These are phyloP conservation scores for Aspergillus japonicus DNA, from an alignment of 2,329 filamentous ascomycete genomes.

Conservation along the genomic window DNA sequence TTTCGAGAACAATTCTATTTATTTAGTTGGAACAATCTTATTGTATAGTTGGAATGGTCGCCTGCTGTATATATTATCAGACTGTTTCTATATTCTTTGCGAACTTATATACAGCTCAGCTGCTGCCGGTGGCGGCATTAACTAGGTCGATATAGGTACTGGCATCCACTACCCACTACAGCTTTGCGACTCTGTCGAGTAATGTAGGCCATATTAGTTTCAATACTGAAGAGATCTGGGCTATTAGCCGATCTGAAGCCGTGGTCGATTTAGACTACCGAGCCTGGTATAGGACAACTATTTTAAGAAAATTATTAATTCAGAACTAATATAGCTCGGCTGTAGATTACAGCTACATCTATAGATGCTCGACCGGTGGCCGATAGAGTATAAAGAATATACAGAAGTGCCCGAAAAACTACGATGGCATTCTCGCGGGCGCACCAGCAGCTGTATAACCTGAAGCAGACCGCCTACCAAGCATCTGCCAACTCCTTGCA, in stretches of 20 bases:
- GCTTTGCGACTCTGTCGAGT: background rate
- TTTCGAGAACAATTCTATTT: background rate
- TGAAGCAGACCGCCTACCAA: background rate
- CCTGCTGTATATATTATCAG: background rate
- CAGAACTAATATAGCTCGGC: background rate
- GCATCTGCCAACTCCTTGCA: slow-evolving; percentile 37
- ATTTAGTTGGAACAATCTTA: background rate
- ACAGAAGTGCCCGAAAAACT: background rate
- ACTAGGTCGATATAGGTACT: background rate
- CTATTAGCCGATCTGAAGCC: background rate
- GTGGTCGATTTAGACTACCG: background rate
- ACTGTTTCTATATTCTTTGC: background rate
- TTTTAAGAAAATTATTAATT: background rate
- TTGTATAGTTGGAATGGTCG: background rate
- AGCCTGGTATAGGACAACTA: background rate
- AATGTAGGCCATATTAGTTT: background rate
- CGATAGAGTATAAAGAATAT: background rate
- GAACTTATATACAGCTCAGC: background rate
- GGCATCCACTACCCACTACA: background rate
- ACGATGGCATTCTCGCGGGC: background rate
- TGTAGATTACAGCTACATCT: background rate
- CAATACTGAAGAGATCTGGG: background rate
- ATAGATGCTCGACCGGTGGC: slow-evolving; percentile 2
- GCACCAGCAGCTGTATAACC: background rate
- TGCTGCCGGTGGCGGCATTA: background rate